Conservation (phyloP, 78 protist species). For the Thecamonas trahens region DNA sequence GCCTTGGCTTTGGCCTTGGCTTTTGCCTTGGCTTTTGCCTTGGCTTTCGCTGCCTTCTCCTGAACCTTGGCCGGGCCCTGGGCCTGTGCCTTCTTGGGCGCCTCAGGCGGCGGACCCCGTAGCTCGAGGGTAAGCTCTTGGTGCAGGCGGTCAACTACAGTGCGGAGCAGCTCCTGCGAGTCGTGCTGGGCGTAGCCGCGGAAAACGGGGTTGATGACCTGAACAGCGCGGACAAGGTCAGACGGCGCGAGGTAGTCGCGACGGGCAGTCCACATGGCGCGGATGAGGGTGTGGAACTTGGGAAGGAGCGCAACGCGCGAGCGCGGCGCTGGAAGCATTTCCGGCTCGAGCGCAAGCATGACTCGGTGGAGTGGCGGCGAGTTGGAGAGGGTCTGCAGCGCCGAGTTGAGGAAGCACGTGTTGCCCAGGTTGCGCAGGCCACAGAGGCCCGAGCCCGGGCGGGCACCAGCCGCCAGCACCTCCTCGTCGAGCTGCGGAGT, state of each 20-base stretch:
- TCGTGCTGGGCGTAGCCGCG: conserved; percentile 48
- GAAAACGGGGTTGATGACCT: background rate
- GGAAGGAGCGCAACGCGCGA: too few relatives aligned
- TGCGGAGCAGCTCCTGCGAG: conserved; percentile 38
- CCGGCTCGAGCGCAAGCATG: background rate
- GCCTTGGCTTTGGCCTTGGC: too few relatives aligned
- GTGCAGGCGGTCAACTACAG: conserved; percentile 37
- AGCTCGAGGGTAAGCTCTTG: conserved; percentile 34
- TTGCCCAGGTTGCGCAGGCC: too few relatives aligned
- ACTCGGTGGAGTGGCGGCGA: conserved; percentile 2
- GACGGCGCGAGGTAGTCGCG: too few relatives aligned
- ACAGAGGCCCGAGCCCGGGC: too few relatives aligned
- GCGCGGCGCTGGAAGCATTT: too few relatives aligned
- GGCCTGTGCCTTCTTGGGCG: too few relatives aligned
- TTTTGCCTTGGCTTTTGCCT: background rate
- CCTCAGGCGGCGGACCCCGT: too few relatives aligned
- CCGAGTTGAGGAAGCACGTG: conserved; percentile 56
- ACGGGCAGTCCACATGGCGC: too few relatives aligned
- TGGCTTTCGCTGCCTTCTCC: background rate
- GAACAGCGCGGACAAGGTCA: background rate
- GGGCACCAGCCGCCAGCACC: too few relatives aligned
- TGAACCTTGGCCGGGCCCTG: background rate
- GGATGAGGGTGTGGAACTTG: too few relatives aligned
- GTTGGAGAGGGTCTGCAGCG: conserved; percentile 34
- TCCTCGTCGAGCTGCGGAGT: too few relatives aligned